A percentile compares a stretch with the other conserved stretches of the same genome.
phyloP scores from a whole-genome alignment of 2,329 filamentous ascomycete genomes.

The Colletotrichum sp. region DNA sequence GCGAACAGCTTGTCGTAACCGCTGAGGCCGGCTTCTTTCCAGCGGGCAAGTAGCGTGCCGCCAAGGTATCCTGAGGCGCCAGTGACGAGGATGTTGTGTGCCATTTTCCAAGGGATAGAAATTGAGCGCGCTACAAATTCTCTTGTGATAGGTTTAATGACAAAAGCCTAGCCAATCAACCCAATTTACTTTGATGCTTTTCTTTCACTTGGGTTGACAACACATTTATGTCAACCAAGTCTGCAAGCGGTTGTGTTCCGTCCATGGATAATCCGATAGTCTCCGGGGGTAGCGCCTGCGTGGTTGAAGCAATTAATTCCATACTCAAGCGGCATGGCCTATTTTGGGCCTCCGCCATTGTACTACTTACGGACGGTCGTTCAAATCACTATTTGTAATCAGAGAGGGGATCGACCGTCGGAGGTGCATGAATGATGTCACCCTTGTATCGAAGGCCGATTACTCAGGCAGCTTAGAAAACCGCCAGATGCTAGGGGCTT shows the following conservation, averaged over 20 bases:
- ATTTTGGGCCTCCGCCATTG: neutral
- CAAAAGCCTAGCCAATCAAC: neutral
- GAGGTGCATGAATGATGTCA: neutral
- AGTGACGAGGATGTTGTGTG: constrained; percentile 50
- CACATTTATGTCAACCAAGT: neutral
- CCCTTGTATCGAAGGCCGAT: neutral
- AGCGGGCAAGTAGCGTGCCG: constrained; percentile 49
- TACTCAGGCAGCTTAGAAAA: neutral
- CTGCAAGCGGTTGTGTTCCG: neutral
- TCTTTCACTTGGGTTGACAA: neutral
- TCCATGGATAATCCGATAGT: neutral
- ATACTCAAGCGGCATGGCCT: neutral
- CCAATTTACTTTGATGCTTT: neutral
- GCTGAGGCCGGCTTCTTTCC: constrained; percentile 33
- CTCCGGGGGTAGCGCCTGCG: neutral
- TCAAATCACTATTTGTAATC: neutral
- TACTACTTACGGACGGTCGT: neutral
- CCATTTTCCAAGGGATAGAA: neutral
- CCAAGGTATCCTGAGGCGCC: constrained; percentile 60
- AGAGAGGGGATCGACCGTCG: neutral
- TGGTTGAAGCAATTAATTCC: neutral
- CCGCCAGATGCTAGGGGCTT: neutral
- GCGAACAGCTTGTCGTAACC: constrained; percentile 49
- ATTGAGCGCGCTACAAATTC: neutral
- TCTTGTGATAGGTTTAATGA: neutral